Evolutionary conservation across 345 rosid species (phyloP), one percentile per base, ranked within the genome.

Genomic region (Hibiscus mutabilis): DNA sequence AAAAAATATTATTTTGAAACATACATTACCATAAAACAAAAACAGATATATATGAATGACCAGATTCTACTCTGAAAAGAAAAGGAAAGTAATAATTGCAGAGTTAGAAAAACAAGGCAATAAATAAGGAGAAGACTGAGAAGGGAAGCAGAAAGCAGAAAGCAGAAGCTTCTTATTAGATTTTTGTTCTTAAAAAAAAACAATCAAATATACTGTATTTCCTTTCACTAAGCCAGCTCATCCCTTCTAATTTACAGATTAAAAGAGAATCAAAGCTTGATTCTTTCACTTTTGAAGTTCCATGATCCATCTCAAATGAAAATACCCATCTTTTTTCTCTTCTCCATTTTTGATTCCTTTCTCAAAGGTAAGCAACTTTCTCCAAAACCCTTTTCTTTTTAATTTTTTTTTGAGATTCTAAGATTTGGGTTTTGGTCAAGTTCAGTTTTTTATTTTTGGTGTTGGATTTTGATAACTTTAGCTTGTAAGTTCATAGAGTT

Each of bases 351-450:
- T 64, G 70, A 51, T 62, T 53, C 42, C 19, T 63, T 40, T 70
- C 64, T 57, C 73, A 57, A 57, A 56, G 73, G 65, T 70, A 21
- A 35, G 52, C 73, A 6, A 58, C 52, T 58, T 58, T 72, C 52
- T 63, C 63, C 22, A 47, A 18, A 5, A 12, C 18, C 57, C 47
- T 21, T 11, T 47, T 22, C 6, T 21, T 58, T 47, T 47, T 47
- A 2, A 57, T 13, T 57, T 70, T 44, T n/a, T n/a, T 21, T 31
- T 4, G 18, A 27, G 46, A 68, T 68, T 29, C 11, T 25, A 16
- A 12, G 52, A 29, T 63, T 60, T 76, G 44, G 59, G 18, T 52
- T 55, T 69, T 35, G 47, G 27, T 53, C 37, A 33, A n/a, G 7
- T 69, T 53, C 33, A n/a, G 16, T 19, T 31, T 29, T 40, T 35